Percentiles rank a stretch among this genome's conserved stretches.
phyloP scores from a whole-genome alignment of 345 rosid species.

The Erodium maritimum region DNA sequence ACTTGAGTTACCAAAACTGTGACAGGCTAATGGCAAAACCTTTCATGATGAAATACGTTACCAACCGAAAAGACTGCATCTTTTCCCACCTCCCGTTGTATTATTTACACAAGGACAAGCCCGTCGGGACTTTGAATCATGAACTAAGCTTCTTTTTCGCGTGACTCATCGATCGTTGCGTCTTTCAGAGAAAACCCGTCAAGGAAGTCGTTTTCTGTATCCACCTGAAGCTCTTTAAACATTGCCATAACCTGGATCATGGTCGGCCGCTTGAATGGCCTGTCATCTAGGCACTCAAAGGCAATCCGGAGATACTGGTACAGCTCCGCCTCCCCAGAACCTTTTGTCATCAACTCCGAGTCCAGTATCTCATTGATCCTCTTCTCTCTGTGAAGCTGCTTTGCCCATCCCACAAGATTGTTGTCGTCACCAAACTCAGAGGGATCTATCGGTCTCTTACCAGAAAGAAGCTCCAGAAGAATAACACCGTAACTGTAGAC shows the following conservation, averaged over 20 bases:
- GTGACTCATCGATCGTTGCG: conserved; percentile 42
- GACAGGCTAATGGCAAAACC: conserved; percentile 20
- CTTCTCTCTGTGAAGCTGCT: conserved; percentile 65
- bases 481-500: conserved; percentile 92
- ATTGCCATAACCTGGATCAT: conserved; percentile 95
- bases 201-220: conserved; percentile 61
- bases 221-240: conserved; percentile 89
- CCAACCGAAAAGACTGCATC: conserved; percentile 14
- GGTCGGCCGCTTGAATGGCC: conserved; percentile 75
- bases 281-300: conserved; percentile 83
- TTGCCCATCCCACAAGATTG: conserved; percentile 95
- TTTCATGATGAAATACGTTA: no score
- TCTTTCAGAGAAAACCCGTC: conserved; percentile 68
- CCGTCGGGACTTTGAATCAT: conserved; percentile 8
- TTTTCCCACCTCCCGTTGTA: conserved; percentile 21
- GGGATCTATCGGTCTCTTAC: conserved; percentile 85
- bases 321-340: conserved; percentile 52
- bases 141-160: conserved; percentile 39
- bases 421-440: conserved; percentile 76
- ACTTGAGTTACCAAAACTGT: conserved; percentile 30
- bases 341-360: conserved; percentile 32
- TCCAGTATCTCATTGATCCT: conserved; percentile 57
- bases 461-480: conserved; percentile 87
- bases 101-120: conserved; percentile 32
- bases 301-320: conserved; percentile 64